Percentiles rank a stretch among this genome's conserved stretches.
Evolutionary conservation across 257 asterid genomes (phyloP).

Genomic region (Gentiana dahurica): DNA sequence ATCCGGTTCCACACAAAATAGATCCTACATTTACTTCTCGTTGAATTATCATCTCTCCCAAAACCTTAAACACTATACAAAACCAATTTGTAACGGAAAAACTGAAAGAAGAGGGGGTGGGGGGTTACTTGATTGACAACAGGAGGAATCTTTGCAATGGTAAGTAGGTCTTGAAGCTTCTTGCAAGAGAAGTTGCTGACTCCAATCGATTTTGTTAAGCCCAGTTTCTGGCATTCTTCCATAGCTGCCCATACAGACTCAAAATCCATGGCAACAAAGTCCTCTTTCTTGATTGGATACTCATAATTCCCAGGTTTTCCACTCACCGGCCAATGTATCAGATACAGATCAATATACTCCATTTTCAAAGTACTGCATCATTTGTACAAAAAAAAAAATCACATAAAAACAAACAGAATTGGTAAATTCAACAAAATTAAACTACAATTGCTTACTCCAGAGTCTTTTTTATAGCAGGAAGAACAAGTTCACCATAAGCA

Average conservation of each 20-base stretch:
- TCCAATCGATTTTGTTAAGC: conserved; percentile 44
- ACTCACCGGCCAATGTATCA: conserved; percentile 43
- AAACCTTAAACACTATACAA: too few species aligned
- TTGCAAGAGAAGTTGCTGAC: conserved; percentile 43
- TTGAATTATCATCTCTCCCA: too few species aligned
- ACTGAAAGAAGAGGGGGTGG: not conserved
- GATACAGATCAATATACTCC: conserved; percentile 39
- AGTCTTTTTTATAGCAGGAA: conserved; percentile 32
- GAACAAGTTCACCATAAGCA: conserved; percentile 38
- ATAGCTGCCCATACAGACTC: conserved; percentile 44
- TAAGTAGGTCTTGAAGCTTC: conserved; percentile 23
- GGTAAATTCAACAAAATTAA: not conserved
- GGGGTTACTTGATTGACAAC: conserved; percentile 52
- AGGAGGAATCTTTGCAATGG: conserved; percentile 39
- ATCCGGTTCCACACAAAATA: too few species aligned
- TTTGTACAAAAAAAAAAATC: not conserved
- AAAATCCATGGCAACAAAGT: conserved; percentile 33
- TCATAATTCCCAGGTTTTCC: conserved; percentile 20
- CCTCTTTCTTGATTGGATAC: conserved; percentile 28
- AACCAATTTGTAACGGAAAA: too few species aligned
- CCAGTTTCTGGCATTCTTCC: conserved; percentile 39
- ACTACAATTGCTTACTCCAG: conserved; percentile 13
- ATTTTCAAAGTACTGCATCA: conserved; percentile 32
- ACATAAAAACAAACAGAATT: not conserved
- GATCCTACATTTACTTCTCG: too few species aligned